Conservation (phyloP, 495 filamentous ascomycete species). For the Penicillium robsamsonii region DNA sequence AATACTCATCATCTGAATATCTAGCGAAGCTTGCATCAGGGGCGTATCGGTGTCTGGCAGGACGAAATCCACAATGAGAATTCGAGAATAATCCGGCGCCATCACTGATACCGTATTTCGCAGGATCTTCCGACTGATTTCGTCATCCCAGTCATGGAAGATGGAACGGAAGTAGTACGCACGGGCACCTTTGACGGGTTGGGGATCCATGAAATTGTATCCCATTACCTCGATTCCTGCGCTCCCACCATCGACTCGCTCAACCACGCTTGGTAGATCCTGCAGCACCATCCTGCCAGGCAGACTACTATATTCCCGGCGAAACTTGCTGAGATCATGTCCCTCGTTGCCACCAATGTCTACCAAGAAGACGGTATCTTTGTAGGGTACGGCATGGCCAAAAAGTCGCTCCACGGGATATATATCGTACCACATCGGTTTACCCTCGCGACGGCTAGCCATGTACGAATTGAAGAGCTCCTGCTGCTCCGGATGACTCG, state of each 20-base stretch:
- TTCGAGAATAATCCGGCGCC: conserved; percentile 33
- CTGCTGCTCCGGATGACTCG: conserved; percentile 30
- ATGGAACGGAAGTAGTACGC: conserved; percentile 46
- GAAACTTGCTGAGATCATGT: conserved; percentile 36
- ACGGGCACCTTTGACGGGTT: conserved; percentile 37
- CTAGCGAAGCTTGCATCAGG: conserved; percentile 36
- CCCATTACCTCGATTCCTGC: conserved; percentile 33
- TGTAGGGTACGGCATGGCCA: conserved; percentile 16
- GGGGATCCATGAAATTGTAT: conserved; percentile 36
- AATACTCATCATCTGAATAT: conserved; percentile 49
- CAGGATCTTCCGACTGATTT: conserved; percentile 37
- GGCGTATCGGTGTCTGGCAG: conserved; percentile 35
- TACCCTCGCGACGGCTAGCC: conserved; percentile 37
- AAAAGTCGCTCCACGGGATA: conserved; percentile 33
- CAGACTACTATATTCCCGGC: conserved; percentile 18
- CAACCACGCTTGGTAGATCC: conserved; percentile 36
- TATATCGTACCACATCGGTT: conserved; percentile 37
- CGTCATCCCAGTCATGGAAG: conserved; percentile 48
- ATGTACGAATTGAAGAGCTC: conserved; percentile 42
- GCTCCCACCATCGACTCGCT: conserved; percentile 5
- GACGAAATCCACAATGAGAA: conserved; percentile 41
- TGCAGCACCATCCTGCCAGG: conserved; percentile 31
- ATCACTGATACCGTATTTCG: conserved; percentile 38
- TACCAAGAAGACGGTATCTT: conserved; percentile 38
- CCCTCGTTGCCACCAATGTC: conserved; percentile 45